Conservation (phyloP, 176 grass and related monocot species). For the Carex kokanica region DNA sequence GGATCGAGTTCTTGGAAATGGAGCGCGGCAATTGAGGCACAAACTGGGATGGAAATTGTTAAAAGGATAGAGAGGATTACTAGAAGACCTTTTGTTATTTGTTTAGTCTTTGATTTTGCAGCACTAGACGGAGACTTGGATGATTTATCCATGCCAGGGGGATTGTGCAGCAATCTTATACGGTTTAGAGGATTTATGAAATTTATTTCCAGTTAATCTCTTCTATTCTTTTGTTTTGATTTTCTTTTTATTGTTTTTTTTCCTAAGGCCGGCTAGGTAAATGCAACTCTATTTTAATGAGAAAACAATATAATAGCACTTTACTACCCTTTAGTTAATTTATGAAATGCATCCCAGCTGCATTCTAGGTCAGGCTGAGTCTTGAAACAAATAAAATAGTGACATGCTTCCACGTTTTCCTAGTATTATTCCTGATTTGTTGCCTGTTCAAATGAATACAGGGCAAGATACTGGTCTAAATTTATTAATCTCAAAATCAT, state of each 20-base stretch:
- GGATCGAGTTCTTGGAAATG: neutral
- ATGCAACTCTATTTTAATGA: neutral
- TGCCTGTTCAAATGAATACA: neutral
- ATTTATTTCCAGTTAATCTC: neutral
- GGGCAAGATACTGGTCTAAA: neutral
- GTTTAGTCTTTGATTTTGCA: neutral
- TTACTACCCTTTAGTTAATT: neutral
- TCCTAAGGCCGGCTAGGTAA: neutral
- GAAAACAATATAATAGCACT: neutral
- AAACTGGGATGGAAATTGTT: constrained; percentile 1
- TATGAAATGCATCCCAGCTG: neutral
- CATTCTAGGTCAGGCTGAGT: neutral
- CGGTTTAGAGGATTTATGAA: neutral
- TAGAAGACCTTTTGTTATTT: neutral
- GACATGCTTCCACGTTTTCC: neutral
- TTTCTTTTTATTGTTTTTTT: neutral
- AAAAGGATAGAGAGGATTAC: neutral
- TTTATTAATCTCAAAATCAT: neutral
- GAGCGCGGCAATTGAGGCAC: neutral
- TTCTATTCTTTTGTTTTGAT: neutral
- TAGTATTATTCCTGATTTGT: neutral
- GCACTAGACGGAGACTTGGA: neutral
- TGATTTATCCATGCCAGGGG: neutral
- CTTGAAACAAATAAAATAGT: neutral
- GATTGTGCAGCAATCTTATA: neutral